Evolutionary conservation across 1,284 basidiomycete species (phyloP), one percentile per base, ranked within the genome.

Genomic region (Schizopora paradoxa): DNA sequence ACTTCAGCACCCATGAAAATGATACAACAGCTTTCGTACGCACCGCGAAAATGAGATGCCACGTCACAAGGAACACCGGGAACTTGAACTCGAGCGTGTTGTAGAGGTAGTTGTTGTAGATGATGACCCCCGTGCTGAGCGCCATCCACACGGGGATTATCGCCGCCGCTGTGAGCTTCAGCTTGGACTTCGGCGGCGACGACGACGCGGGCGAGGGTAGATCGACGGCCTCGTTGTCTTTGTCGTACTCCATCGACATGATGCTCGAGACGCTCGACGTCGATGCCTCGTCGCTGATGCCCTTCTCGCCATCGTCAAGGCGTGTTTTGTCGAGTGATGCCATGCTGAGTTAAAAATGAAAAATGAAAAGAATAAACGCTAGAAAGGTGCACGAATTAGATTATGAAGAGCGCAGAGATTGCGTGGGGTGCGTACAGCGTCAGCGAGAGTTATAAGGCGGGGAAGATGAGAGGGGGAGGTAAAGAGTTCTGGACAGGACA

Each of bases 51-150:
- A 77, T 71, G 31, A 92, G 72, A 65, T 91, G 90, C 77, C 77
- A 92, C 47, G 91, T 93, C 47, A 91, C 90, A 44, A 89, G 76
- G 67, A 92, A 92, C 55, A 92, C 86, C 32, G 91, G 91, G 69
- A 71, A 95, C 56, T 77, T 77, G 73, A 95, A 95, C 53, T 82
- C 66, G 58, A 91, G 77, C 43, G 74, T 77, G 63, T 86, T 84
- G 70, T 92, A 93, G 62, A 96, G 69, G 61, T 88, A 87, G 66
- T 93, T 94, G 78, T 98, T 98, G 80, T 97, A 97, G 47, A 97
- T 83, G 68, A 98, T 98, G 61, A 98, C 94, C 7, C 80, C 67
- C 32, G 91, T 91, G 51, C 84, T 89, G 58, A 96, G 85, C 11
- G 81, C 69, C 62, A 98, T 98, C 94, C 91, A 93, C 48, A 92